phyloP scores from a whole-genome alignment of 2,329 filamentous ascomycete genomes.

The Davidsoniella neocaledoniae region DNA sequence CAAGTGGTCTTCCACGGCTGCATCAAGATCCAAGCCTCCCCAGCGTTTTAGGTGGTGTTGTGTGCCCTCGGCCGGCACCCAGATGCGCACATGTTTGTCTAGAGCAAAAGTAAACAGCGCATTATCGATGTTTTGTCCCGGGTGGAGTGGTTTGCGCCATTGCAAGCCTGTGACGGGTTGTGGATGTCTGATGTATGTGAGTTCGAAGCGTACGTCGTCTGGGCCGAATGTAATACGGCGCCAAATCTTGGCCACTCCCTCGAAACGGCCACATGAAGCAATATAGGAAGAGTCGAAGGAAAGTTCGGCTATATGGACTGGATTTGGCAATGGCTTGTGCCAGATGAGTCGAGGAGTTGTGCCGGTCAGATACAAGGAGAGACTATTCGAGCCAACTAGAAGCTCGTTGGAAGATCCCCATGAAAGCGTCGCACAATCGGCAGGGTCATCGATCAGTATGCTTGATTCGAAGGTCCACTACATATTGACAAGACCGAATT shows the following conservation, averaged over 20 bases:
- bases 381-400: constrained; percentile 51
- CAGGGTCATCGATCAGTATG: constrained; percentile 27
- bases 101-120: constrained; percentile 78
- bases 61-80: constrained; percentile 55
- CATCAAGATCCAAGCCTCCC: constrained; percentile 60
- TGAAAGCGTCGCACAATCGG: constrained; percentile 39
- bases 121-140: constrained; percentile 67
- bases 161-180: constrained; percentile 62
- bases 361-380: constrained; percentile 49
- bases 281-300: constrained; percentile 81
- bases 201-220: constrained; percentile 74
- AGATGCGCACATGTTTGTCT: constrained; percentile 67
- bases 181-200: constrained; percentile 79
- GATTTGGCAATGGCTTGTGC: constrained; percentile 56
- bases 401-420: constrained; percentile 83
- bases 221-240: constrained; percentile 68
- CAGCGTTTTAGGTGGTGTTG: constrained; percentile 62
- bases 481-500: background rate
- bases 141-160: constrained; percentile 66
- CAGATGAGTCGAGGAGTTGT: constrained; percentile 44
- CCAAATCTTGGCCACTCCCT: constrained; percentile 86
- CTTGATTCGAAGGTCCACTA: constrained; percentile 49
- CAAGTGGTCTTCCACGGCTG: constrained; percentile 41
- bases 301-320: constrained; percentile 56
- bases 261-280: constrained; percentile 61